Evolutionary conservation across 129 eudicot genomes (phyloP).

Genomic region (Flaveria sonorensis): DNA sequence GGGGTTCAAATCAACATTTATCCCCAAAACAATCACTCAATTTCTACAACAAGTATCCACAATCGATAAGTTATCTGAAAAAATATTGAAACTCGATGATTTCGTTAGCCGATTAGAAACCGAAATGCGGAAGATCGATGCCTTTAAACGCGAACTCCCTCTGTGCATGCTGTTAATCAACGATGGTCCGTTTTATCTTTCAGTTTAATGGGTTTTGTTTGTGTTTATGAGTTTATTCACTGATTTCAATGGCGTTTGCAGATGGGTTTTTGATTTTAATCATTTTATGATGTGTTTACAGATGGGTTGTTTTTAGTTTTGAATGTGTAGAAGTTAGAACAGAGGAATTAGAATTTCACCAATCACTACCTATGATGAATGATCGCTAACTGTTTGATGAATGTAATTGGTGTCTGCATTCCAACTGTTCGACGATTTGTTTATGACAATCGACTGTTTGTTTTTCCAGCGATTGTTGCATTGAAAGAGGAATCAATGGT

Average conservation of each 20-base stretch:
- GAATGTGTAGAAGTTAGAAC: background rate
- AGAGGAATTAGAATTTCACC: no score
- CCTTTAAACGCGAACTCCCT: constrained; percentile 83
- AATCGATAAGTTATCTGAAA: constrained; percentile 50
- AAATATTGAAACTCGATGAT: constrained; percentile 46
- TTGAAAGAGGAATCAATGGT: constrained; percentile 51
- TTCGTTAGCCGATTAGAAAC: constrained; percentile 54
- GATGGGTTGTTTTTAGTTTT: background rate
- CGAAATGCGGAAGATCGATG: constrained; percentile 89
- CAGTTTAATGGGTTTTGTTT: background rate
- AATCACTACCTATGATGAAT: no score
- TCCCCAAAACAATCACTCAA: constrained; percentile 55
- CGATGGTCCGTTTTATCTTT: constrained; percentile 53
- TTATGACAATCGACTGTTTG: constrained; percentile 1
- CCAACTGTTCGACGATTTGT: constrained; percentile 21
- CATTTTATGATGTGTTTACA: background rate
- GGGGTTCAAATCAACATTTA: constrained; percentile 47
- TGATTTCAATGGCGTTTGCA: background rate
- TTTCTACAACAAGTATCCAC: constrained; percentile 44
- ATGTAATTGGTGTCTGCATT: background rate
- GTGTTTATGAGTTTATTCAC: background rate
- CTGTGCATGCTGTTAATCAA: constrained; percentile 64
- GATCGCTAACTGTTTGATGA: no score
- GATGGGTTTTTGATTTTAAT: background rate
- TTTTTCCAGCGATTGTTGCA: constrained; percentile 51